phyloP scores from a whole-genome alignment of 352 stramenopile genomes.

The Phytophthora tubulina region DNA sequence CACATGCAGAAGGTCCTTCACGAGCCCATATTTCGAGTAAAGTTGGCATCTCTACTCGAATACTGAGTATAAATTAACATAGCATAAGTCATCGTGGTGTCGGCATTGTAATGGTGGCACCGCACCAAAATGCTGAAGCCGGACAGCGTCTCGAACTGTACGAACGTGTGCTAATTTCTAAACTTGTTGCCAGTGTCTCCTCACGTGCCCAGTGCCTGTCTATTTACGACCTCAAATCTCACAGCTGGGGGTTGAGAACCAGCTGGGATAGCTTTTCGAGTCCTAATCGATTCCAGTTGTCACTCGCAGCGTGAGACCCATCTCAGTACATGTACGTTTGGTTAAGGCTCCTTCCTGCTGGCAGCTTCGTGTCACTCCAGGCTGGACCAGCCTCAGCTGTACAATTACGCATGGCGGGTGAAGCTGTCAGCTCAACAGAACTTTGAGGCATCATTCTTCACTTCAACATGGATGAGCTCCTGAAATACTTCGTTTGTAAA shows the following conservation, averaged over 20 bases:
- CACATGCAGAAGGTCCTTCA: too few relatives aligned
- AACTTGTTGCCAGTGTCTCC: not conserved
- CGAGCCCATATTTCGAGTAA: not conserved
- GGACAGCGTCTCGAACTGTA: not conserved
- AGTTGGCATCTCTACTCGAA: not conserved
- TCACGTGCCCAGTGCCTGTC: not conserved
- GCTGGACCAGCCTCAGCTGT: too few relatives aligned
- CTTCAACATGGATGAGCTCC: not conserved
- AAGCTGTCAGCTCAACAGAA: not conserved
- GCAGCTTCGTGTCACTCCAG: too few relatives aligned
- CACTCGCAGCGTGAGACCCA: not conserved
- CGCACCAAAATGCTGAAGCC: not conserved
- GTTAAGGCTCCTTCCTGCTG: too few relatives aligned
- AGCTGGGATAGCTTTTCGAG: conserved; percentile 22
- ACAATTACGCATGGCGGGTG: not conserved
- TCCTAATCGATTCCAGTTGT: not conserved
- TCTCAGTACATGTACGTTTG: conserved; percentile 2
- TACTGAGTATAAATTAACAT: not conserved
- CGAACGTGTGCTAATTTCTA: too few relatives aligned
- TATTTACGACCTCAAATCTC: conserved; percentile 12
- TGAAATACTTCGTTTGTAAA: not conserved
- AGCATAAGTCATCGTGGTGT: not conserved
- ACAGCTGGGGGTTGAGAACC: conserved; percentile 22
- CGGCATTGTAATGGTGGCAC: conserved; percentile 1
- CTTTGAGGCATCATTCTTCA: not conserved